Evolutionary conservation across 2,329 filamentous ascomycete genomes (phyloP).

Genomic region (Ophiocordyceps camponoti-leonardi): DNA sequence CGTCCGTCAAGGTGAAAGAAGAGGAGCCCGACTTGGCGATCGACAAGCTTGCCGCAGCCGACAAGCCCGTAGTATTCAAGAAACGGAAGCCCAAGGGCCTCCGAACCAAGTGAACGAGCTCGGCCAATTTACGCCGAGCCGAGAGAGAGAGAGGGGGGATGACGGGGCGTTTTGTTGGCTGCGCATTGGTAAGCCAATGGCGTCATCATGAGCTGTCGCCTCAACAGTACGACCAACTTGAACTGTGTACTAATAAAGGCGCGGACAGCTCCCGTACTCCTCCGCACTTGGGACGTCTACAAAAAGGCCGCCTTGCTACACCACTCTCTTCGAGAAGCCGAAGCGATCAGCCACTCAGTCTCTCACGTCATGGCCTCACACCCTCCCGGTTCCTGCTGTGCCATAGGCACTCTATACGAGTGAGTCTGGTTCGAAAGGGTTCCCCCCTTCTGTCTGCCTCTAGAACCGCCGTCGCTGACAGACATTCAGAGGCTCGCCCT

Average conservation of each 20-base stretch:
- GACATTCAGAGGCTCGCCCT: conserved; percentile 24
- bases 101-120: conserved; percentile 17
- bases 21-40: conserved; percentile 11
- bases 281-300: not conserved
- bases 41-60: conserved; percentile 18
- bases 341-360: too few species aligned
- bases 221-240: not conserved
- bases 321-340: not conserved
- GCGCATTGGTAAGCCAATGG: not conserved
- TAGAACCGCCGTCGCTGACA: not conserved
- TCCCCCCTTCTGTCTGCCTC: not conserved
- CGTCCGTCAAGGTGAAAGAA: not conserved
- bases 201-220: not conserved
- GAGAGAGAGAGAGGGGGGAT: not conserved
- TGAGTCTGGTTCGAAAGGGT: conserved; percentile 16
- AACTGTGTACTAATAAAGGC: too few species aligned
- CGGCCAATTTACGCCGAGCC: not conserved
- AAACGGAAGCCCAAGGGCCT: conserved; percentile 57
- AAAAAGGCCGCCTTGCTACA: not conserved
- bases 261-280: too few species aligned
- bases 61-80: conserved; percentile 52
- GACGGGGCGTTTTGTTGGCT: not conserved
- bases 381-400: conserved; percentile 34
- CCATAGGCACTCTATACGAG: conserved; percentile 33
- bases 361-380: conserved; percentile 30